Conservation (phyloP, 768 basidiomycete species). For the Zangia roseola region DNA sequence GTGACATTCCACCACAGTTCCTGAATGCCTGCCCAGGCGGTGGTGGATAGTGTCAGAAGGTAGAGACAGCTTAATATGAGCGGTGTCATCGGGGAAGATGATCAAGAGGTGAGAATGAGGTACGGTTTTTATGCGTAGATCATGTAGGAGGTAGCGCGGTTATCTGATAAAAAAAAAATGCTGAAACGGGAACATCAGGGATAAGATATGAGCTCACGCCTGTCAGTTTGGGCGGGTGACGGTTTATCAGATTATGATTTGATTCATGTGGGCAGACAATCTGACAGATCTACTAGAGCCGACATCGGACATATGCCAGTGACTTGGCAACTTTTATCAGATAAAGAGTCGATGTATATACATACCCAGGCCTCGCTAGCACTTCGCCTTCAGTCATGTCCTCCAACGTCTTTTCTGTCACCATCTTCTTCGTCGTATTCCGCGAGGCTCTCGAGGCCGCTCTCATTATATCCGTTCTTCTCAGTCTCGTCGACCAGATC, state of each 20-base stretch:
- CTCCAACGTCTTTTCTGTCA: constrained; percentile 74
- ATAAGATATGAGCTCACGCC: too few relatives aligned
- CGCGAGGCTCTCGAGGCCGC: constrained; percentile 91
- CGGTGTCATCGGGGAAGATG: too few relatives aligned
- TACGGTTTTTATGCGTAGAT: too few relatives aligned
- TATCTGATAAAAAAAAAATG: too few relatives aligned
- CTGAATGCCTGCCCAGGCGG: constrained; percentile 60
- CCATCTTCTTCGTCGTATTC: constrained; percentile 97
- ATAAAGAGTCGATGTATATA: neutral
- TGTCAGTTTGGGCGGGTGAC: too few relatives aligned
- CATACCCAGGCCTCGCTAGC: neutral
- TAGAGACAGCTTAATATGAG: neutral
- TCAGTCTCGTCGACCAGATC: constrained; percentile 89
- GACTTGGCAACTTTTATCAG: too few relatives aligned
- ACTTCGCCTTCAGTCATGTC: neutral
- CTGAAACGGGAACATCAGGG: too few relatives aligned
- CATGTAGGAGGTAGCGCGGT: too few relatives aligned
- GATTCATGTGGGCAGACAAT: too few relatives aligned
- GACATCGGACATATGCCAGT: neutral
- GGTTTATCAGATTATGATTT: neutral
- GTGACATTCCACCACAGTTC: constrained; percentile 92
- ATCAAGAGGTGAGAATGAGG: too few relatives aligned
- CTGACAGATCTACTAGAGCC: too few relatives aligned
- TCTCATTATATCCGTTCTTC: constrained; percentile 89
- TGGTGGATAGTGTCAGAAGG: constrained; percentile 26